phyloP scores from a whole-genome alignment of 116 monocot species.

The Posidonia oceanica region DNA sequence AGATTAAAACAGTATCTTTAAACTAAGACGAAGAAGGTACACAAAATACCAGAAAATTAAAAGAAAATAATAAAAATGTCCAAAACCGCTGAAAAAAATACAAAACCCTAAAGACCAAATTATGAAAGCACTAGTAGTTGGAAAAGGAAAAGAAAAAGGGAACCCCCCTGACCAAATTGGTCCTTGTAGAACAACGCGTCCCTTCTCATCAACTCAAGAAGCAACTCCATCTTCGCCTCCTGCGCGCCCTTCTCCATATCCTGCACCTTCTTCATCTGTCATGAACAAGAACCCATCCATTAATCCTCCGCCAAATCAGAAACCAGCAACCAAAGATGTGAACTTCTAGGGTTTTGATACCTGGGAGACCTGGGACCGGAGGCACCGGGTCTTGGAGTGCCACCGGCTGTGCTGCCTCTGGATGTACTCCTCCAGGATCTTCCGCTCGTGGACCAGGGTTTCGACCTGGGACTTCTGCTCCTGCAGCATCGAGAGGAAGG shows the following conservation, averaged over 20 bases:
- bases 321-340: neutral
- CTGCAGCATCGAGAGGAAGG: constrained; percentile 14
- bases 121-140: too few species aligned
- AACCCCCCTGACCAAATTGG: too few species aligned
- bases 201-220: neutral
- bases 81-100: too few species aligned
- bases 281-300: neutral
- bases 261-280: neutral
- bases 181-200: neutral
- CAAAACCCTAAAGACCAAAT: too few species aligned
- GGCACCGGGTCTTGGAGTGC: constrained; percentile 8
- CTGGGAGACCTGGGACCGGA: constrained; percentile 18
- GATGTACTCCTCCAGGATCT: constrained; percentile 16
- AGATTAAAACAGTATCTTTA: too few species aligned
- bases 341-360: neutral
- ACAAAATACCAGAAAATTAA: too few species aligned
- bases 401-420: constrained; percentile 12
- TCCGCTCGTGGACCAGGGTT: constrained; percentile 20
- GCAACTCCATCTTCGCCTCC: neutral
- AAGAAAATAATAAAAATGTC: too few species aligned
- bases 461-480: constrained; percentile 13
- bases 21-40: too few species aligned
- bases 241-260: constrained; percentile 5
- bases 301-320: neutral
- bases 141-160: too few species aligned